Evolutionary conservation across 352 stramenopile genomes (phyloP), one percentile per base, ranked within the genome.

Genomic region (Nothophytophthora sp.): DNA sequence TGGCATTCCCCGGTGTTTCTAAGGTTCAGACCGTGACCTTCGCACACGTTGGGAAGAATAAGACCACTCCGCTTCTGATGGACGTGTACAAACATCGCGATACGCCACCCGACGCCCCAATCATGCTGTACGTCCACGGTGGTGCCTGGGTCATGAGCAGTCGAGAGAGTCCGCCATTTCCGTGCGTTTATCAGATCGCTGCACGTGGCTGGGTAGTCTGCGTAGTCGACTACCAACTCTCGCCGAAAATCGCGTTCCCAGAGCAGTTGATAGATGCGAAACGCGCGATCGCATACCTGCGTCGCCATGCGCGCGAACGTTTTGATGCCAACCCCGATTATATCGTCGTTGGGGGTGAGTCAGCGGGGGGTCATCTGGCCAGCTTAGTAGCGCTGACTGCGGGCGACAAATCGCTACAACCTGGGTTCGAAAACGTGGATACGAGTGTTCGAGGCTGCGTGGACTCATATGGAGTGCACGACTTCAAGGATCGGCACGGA

Each of bases 101-200:
- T 34, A 73, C 70, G 4, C 57, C 61, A 9, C 43, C 67, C 4
- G 88, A 88, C 16, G 74, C 80, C n/a, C 81, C 81, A 1, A 84
- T 92, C 36, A 25, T 92, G 23, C 40, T 92, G 22, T 92, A 90
- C 48, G 76, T 92, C 41, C 81, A 92, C 51, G 81, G 81, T n/a
- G 81, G 81, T 15, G 79, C 64, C 5, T 92, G 81, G 81, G 56
- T 90, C 45, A 63, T 89, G 50, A 81, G 81, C 43, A 77, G 66
- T 16, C 74, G 75, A 1, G 39, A 66, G 19, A 67, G 60, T 19
- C 66, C 75, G 8, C 75, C 75, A 10, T 50, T 86, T 12, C 67
- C 79, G 18, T 64, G 87, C 4, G 60, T 92, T 38, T 88, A 90
- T 38, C 74, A 90, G 42, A 67, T 89, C 29, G 63, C 49, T 24